phyloP scores from a whole-genome alignment of 2,329 filamentous ascomycete genomes.

The Capronia coronata region DNA sequence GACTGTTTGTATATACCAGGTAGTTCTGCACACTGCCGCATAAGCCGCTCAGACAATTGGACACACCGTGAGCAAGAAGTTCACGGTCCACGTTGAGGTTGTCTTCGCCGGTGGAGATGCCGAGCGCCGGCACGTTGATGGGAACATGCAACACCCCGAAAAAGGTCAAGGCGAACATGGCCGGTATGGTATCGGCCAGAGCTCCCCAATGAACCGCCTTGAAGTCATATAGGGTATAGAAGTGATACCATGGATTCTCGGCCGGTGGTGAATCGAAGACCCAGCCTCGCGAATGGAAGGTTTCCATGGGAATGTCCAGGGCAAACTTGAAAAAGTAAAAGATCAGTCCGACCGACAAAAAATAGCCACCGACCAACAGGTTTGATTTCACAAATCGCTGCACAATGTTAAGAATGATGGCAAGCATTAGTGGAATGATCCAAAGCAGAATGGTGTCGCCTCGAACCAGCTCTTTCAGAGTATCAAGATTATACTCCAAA shows the following conservation, averaged over 20 bases:
- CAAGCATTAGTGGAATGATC: constrained; percentile 70
- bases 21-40: constrained; percentile 92
- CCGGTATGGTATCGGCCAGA: constrained; percentile 74
- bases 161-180: constrained; percentile 95
- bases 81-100: constrained; percentile 87
- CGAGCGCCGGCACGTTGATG: constrained; percentile 93
- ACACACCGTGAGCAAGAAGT: constrained; percentile 84
- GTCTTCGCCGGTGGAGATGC: constrained; percentile 84
- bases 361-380: constrained; percentile 80
- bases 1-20: constrained; percentile 91
- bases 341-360: constrained; percentile 67
- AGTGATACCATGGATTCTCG: constrained; percentile 91
- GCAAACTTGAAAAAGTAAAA: constrained; percentile 42
- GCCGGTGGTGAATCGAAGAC: constrained; percentile 81
- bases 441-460: constrained; percentile 73
- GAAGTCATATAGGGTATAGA: constrained; percentile 91
- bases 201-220: constrained; percentile 75
- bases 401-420: constrained; percentile 66
- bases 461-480: constrained; percentile 66
- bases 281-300: constrained; percentile 71
- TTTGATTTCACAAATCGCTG: constrained; percentile 73
- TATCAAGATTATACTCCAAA: constrained; percentile 71
- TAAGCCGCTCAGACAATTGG: constrained; percentile 82
- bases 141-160: constrained; percentile 96
- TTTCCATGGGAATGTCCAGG: constrained; percentile 59